Base-by-base conservation (phyloP, 805 yeast species). In the Candida palmyrensis region DNA sequence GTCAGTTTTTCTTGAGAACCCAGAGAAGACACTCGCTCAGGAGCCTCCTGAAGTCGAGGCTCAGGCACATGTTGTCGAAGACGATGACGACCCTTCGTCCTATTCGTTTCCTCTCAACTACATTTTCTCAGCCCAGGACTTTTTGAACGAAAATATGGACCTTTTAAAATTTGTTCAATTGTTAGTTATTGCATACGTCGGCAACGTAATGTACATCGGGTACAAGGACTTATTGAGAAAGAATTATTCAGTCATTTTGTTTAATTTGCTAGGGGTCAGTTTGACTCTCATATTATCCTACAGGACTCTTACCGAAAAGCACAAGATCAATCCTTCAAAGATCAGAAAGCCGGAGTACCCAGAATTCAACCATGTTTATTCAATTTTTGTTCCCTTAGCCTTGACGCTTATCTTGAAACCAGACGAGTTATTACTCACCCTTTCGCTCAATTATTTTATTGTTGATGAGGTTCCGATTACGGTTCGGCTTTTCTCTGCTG, bases 71-170 rank as follows among this genome's bases (percentile, higher is more conserved):
- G 21, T 4, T 4, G 19, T 12, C 5, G 35, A 20, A 9, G 30
- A 25, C 19, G 45, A 40, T 3, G 53, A 46, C 26, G 47, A 43
- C 25, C 48, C 51, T 17, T 23, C 19, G 3, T 18, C 25, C 3
- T 43, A 46, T 24, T 25, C 43, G 8, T 53, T 54, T 32, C 58
- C 59, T 3, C 35, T 51, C 25, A 53, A 49, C 36, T 38, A 44
- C 17, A 37, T 64, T 14, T 65, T 47, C 41, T 41, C 44, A 10
- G 39, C 50, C 12, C 72, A 66, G 38, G 72, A 66, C 34, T 62
- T 56, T 33, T 43, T 64, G 27, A 65, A 64, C 36, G 61, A 52
- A 4, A 43, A 57, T 23, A 38, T 66, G 48, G 45, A 46, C 10
- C 43, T 55, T 23, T 29, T 51, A n/a, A 55, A 48, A 27, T 55